A percentile compares a stretch with the other conserved stretches of the same genome.
Conservation (phyloP, 352 stramenopile species). For the Peronospora belbahrii region DNA sequence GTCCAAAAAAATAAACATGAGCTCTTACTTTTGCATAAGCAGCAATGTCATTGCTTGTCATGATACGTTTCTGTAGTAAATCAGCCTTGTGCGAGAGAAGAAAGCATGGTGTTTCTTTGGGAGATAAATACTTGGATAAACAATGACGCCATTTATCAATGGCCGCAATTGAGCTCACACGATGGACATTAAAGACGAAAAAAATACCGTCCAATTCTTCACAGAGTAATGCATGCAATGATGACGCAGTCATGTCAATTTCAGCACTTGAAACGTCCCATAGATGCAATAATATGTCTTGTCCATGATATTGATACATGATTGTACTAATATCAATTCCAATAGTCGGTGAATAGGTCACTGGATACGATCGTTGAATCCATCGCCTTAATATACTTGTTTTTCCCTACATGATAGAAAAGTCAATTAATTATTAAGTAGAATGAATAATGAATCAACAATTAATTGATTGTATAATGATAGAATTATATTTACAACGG, state of each 20-base stretch:
- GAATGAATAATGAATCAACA: too few relatives aligned
- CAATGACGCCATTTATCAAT: slow-evolving; percentile 79
- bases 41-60: slow-evolving; percentile 81
- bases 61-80: slow-evolving; percentile 76
- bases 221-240: slow-evolving; percentile 64
- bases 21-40: slow-evolving; percentile 44
- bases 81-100: slow-evolving; percentile 80
- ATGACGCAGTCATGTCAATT: slow-evolving; percentile 48
- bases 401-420: slow-evolving; percentile 43
- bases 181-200: slow-evolving; percentile 85
- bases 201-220: slow-evolving; percentile 79
- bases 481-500: slow-evolving; percentile 35
- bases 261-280: slow-evolving; percentile 78
- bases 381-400: slow-evolving; percentile 74
- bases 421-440: background rate
- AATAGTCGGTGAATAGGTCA: slow-evolving; percentile 67
- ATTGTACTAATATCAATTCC: slow-evolving; percentile 65
- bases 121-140: slow-evolving; percentile 63
- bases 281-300: slow-evolving; percentile 54
- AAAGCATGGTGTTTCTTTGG: slow-evolving; percentile 72
- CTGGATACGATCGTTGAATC: slow-evolving; percentile 61
- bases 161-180: slow-evolving; percentile 78
- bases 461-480: too few relatives aligned
- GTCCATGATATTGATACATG: slow-evolving; percentile 31
- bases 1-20: background rate